These are phyloP conservation scores for Naematelia aurantialba DNA, from an alignment of 768 basidiomycete genomes.

Conservation along the genomic window DNA sequence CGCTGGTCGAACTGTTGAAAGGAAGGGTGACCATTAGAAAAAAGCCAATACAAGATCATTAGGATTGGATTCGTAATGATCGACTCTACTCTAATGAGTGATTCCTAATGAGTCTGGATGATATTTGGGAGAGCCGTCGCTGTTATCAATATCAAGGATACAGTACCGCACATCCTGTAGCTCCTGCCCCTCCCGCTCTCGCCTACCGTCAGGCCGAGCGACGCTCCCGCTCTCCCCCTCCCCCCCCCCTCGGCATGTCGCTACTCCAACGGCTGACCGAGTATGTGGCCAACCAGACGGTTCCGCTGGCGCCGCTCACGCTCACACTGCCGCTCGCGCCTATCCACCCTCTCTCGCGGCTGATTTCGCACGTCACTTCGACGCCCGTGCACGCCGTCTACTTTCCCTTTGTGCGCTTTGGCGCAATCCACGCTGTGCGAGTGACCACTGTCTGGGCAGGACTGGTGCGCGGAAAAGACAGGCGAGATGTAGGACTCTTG, in stretches of 20 bases:
- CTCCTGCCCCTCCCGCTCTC: too few relatives aligned
- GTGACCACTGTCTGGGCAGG: constrained; percentile 37
- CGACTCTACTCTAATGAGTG: too few relatives aligned
- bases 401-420: constrained; percentile 30
- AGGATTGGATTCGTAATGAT: too few relatives aligned
- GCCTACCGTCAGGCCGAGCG: too few relatives aligned
- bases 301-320: constrained; percentile 14
- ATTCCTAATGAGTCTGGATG: too few relatives aligned
- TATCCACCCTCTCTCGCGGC: constrained; percentile 16
- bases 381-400: constrained; percentile 29
- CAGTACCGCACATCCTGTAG: too few relatives aligned
- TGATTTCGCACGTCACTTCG: constrained; percentile 25
- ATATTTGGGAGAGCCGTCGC: too few relatives aligned
- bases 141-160: too few relatives aligned
- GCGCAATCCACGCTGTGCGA: constrained; percentile 31
- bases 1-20: too few relatives aligned
- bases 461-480: constrained; percentile 21
- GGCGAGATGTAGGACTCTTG: constrained; percentile 20
- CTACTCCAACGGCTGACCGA: constrained; percentile 9
- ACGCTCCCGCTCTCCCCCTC: too few relatives aligned
- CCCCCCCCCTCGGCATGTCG: constrained; percentile 10
- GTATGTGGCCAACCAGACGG: neutral
- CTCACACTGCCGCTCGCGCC: constrained; percentile 20
- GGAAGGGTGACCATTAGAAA: too few relatives aligned
- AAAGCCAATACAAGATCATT: too few relatives aligned